Evolutionary conservation across 352 stramenopile species (phyloP), one percentile per base, ranked within the genome.

Genomic region (Thraustochytrium sp.): DNA sequence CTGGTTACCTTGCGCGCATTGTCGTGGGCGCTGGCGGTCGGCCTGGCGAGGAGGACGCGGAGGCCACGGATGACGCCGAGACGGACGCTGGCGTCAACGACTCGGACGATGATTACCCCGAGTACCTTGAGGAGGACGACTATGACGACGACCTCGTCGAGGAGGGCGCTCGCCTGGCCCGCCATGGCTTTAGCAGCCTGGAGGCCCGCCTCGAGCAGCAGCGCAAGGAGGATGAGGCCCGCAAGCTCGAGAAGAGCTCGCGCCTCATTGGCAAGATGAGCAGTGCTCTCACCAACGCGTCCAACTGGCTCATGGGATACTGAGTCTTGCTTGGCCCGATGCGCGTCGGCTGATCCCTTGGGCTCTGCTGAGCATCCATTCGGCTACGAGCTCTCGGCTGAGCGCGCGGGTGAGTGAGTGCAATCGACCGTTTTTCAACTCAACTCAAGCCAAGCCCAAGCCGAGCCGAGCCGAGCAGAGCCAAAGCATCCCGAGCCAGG

Each of bases 271-370:
- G 68, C 8, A 80, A 80, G 38, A 44, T 80, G n/a, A 80, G 40
- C 42, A 80, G 42, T 31, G 34, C 40, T 5, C 31, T 80, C 9
- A 38, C 68, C 23, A 64, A 64, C 34, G 68, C 68, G 13, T 80
- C 68, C 16, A 72, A n/a, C 31, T 80, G 68, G 68, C 68, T 80
- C 68, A 80, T 80, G 68, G 68, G 68, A 34, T 80, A 80, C 68
- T 80, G 26, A 63, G 31, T 63, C n/a, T n/a, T n/a, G 54, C 36
- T 38, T 21, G 26, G 26, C 54, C 18, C 36, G 54, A 63, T 5
- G 5, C 16, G 42, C 42, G 42, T 16, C 5, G 42, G 16, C 16
- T 49, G 16, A 49, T n/a, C n/a, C n/a, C n/a, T n/a, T n/a, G n/a
- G n/a, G n/a, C n/a, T 26, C 49, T 55, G 49, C 18, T 18, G 18